These are phyloP conservation scores for Termitomyces sp. DNA, from an alignment of 768 basidiomycete species.

Conservation along the genomic window DNA sequence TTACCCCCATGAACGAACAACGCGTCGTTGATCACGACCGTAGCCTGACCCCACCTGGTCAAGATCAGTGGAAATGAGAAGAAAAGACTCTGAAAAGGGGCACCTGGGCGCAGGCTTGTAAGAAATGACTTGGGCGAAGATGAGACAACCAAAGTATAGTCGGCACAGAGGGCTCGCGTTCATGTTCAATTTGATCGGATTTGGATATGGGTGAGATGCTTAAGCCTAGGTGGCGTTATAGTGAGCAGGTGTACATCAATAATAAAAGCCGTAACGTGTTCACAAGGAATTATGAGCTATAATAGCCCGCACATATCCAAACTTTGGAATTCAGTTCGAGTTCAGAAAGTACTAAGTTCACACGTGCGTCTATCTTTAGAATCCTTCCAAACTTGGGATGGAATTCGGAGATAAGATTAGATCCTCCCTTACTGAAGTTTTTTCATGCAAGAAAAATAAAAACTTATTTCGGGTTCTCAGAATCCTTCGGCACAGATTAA, in stretches of 20 bases:
- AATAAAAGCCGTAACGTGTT: constrained; percentile 14
- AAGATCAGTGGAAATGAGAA: neutral
- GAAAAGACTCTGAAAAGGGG: neutral
- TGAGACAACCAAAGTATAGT: constrained; percentile 13
- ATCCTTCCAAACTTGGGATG: neutral
- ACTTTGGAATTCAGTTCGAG: too few relatives aligned
- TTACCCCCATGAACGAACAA: constrained; percentile 80
- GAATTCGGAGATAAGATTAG: constrained; percentile 9
- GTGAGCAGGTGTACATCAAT: constrained; percentile 12
- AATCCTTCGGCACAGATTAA: neutral
- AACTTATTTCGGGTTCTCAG: neutral
- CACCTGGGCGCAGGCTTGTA: constrained; percentile 23
- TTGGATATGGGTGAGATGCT: constrained; percentile 1
- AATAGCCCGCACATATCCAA: too few relatives aligned
- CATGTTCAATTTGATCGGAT: constrained; percentile 8
- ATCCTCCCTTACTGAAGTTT: neutral
- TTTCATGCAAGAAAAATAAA: neutral
- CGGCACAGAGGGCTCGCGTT: constrained; percentile 8
- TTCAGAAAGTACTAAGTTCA: too few relatives aligned
- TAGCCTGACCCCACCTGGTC: constrained; percentile 81
- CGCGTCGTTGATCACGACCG: constrained; percentile 47
- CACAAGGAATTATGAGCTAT: constrained; percentile 8
- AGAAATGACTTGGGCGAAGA: constrained; percentile 12
- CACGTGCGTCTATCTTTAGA: constrained; percentile 1
- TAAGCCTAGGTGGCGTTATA: constrained; percentile 1